Base-by-base conservation (phyloP, 1,284 basidiomycete species). In the Cutaneotrichosporon sp. region DNA sequence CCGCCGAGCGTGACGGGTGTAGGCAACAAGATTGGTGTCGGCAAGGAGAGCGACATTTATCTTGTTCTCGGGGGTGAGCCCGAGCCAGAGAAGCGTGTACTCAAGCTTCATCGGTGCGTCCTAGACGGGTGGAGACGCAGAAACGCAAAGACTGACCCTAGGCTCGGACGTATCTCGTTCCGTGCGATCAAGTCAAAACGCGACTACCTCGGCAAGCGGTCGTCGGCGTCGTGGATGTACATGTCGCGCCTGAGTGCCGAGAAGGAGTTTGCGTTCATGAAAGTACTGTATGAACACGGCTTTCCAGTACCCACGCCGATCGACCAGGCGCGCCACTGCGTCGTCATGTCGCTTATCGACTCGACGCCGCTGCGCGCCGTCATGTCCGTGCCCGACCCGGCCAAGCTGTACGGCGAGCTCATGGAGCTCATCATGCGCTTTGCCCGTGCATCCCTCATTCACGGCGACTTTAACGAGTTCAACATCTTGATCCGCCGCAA, bases 381-480 rank as follows among this genome's bases (percentile, higher is more conserved):
- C 58, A 79, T 86, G 37, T 81, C 86, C 52, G 79, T 96, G 5
- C 83, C 87, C 8, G 84, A 87, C 10, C 90, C 92, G 1, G 90
- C 90, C 33, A 85, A 85, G 59, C 81, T 98, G 30, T 98, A 97
- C 76, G 91, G 92, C 1, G 79, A 81, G 15, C 79, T 98, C 38
- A 98, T 98, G 93, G 89, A 91, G 72, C 79, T 97, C 52, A 93
- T 98, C 67, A 90, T 97, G 55, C 88, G 91, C 48, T 87, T 98
- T 62, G 94, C 93, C 3, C 83, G 84, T 40, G 84, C 88, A 2
- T 96, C 96, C 1, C 81, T 99, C 20, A 97, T 99, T 51, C 94
- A 99, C 68, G 94, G 96, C 46, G 94, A 99, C 75, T 99, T 90
- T 77, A 99, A 99, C 76, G 96, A 99, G 72, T 99, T 98, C 79